Evolutionary conservation across 352 stramenopile genomes (phyloP), one percentile per base, ranked within the genome.

Genomic region (Pythium dissotocum): DNA sequence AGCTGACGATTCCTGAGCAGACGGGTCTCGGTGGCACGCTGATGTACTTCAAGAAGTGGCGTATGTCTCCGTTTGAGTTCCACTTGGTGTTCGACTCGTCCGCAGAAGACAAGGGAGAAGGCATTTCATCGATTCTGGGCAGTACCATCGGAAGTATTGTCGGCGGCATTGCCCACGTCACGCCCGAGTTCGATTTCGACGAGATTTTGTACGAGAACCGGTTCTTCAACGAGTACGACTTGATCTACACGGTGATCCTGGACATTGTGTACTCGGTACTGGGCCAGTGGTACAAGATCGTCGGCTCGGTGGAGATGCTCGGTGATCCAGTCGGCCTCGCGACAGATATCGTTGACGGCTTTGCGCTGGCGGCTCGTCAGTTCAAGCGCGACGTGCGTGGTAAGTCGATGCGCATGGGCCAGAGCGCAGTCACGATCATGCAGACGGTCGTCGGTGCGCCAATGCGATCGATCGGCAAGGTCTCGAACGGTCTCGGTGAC

Each of bases 221-320:
- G 32, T 96, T 94, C 71, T 92, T 96, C 53, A 91, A 93, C 71
- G 78, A 93, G 64, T 90, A 95, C 73, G 88, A 95, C 46, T 70
- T 96, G 48, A 70, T 95, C 2, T 89, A 81, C 52, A 83, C 87
- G 28, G 86, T 95, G 14, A 65, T 94, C 7, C 77, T 79, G 52
- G 81, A 88, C 61, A 87, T 94, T 58, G 84, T 95, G 14, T 73
- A 85, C 59, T 83, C 78, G 5, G 85, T 94, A 9, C 67, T 96
- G 28, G 77, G 85, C 0, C 88, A 96, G 67, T 96, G 88, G 88
- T 96, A 96, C 74, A 95, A 94, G 67, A 92, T 96, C 30, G 88
- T 96, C 24, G 88, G 88, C 38, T 93, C 84, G 64, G 83, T 96
- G 2, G 88, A 96, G 67, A 71, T 96, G 65, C 70, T 96, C 13